Percentiles rank a stretch among this genome's conserved stretches.
phyloP scores from a whole-genome alignment of 306 rosid genomes.

The Dalbergia cochinchinensis region DNA sequence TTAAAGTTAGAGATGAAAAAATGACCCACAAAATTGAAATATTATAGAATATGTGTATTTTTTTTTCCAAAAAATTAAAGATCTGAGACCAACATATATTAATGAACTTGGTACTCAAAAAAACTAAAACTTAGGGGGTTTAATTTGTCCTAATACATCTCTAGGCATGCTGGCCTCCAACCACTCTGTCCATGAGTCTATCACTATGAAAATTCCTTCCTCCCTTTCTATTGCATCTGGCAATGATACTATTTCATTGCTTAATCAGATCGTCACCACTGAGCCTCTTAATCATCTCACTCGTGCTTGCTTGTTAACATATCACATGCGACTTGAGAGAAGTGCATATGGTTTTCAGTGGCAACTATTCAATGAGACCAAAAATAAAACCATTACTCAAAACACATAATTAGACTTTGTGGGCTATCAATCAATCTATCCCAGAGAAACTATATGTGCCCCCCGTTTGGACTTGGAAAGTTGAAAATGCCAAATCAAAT shows the following conservation, averaged over 20 bases:
- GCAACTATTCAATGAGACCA: slow-evolving; percentile 21
- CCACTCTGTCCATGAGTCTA: not conserved
- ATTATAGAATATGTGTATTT: too few relatives aligned
- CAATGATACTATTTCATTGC: slow-evolving; percentile 48
- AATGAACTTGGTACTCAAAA: too few relatives aligned
- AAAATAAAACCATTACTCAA: slow-evolving; percentile 23
- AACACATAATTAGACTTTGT: slow-evolving; percentile 37
- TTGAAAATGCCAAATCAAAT: slow-evolving; percentile 47
- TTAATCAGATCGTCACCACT: slow-evolving; percentile 49
- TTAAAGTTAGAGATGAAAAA: too few relatives aligned
- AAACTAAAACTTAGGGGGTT: not conserved
- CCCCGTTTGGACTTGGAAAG: slow-evolving; percentile 30
- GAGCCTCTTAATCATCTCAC: slow-evolving; percentile 50
- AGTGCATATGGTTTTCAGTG: slow-evolving; percentile 38
- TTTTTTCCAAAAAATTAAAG: too few relatives aligned
- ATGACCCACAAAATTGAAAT: too few relatives aligned
- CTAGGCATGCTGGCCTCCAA: slow-evolving; percentile 15
- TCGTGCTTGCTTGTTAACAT: slow-evolving; percentile 45
- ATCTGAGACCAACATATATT: too few relatives aligned
- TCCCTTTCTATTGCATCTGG: not conserved
- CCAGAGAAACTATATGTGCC: slow-evolving; percentile 14
- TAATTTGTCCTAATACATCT: slow-evolving; percentile 14
- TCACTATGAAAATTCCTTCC: slow-evolving; percentile 2
- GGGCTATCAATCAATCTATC: slow-evolving; percentile 14
- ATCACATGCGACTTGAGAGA: slow-evolving; percentile 29